Percentiles rank a stretch among this genome's conserved stretches.
These are phyloP conservation scores for Mycena alexandri DNA, from an alignment of 768 basidiomycete species.

Conservation along the genomic window DNA sequence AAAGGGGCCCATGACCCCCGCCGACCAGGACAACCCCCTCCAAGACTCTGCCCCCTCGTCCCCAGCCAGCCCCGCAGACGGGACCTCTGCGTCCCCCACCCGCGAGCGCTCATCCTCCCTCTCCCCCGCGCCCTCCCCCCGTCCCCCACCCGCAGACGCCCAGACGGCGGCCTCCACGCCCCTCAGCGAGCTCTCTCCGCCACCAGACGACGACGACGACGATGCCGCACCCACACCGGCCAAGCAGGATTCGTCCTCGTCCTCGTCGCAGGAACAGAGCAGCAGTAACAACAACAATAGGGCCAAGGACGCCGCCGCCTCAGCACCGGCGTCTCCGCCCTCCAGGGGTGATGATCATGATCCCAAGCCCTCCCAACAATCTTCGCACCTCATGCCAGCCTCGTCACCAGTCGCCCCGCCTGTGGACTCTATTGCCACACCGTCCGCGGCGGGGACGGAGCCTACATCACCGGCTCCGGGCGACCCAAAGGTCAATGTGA, in stretches of 20 bases:
- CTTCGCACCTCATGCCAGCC: slow-evolving; percentile 35
- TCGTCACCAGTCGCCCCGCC: slow-evolving; percentile 39
- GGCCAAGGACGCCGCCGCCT: slow-evolving; percentile 30
- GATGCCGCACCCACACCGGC: slow-evolving; percentile 43
- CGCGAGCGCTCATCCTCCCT: slow-evolving; percentile 68
- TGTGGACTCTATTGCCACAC: slow-evolving; percentile 41
- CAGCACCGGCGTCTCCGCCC: slow-evolving; percentile 37
- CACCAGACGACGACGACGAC: slow-evolving; percentile 69
- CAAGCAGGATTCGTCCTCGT: slow-evolving; percentile 34
- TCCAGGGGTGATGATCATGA: slow-evolving; percentile 36
- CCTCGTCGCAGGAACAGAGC: neutral
- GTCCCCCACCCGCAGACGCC: slow-evolving; percentile 37
- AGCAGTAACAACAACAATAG: neutral
- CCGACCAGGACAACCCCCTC: slow-evolving; percentile 34
- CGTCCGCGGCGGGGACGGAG: slow-evolving; percentile 44
- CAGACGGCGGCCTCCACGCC: slow-evolving; percentile 65
- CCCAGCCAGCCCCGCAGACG: slow-evolving; percentile 43
- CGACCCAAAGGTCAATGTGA: slow-evolving; percentile 67
- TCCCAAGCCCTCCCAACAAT: slow-evolving; percentile 40
- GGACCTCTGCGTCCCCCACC: slow-evolving; percentile 44
- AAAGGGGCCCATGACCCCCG: slow-evolving; percentile 42
- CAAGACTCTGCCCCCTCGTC: slow-evolving; percentile 35
- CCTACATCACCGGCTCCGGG: slow-evolving; percentile 46
- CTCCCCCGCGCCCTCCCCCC: slow-evolving; percentile 65
- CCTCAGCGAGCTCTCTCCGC: slow-evolving; percentile 81